Evolutionary conservation across 2,329 filamentous ascomycete genomes (phyloP), one percentile per base, ranked within the genome.

Genomic region (Sordariomycetes sp.): DNA sequence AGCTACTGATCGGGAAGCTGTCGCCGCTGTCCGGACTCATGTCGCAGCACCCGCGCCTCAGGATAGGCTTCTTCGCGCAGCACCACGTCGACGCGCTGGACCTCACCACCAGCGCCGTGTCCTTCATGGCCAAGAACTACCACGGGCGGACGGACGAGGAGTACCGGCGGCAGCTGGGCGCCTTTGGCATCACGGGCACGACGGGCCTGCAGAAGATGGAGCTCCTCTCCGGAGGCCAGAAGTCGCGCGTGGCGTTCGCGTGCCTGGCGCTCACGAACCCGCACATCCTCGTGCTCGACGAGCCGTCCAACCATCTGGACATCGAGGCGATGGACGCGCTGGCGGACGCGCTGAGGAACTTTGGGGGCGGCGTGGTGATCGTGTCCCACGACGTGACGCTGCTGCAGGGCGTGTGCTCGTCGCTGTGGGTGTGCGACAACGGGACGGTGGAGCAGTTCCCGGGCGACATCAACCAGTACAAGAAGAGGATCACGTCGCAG

Each of bases 361-460:
- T 97, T 76, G 82, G 96, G 74, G 94, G 94, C 61, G 94, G 94
- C 71, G 92, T 99, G 59, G 77, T 99, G 66, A 97, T 99, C 91
- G 94, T 99, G 59, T 96, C 89, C 68, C 94, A 99, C 87, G 94
- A 99, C 70, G 94, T 99, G 58, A 97, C 94, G 1, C 97, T 99
- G 90, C 72, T 99, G 72, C 91, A 96, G 77, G 96, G 89, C 57
- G 94, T 99, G 43, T 99, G 94, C 74, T 94, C 80, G 55, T 94
- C 87, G 69, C 75, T 99, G 68, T 99, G 94, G 94, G 93, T 99
- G 62, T 99, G 94, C 69, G 94, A 99, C 71, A 79, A 87, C 60
- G 94, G 94, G 11, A 94, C 87, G 1, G 92, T 99, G 22, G 90
- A 96, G 81, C 92, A 97, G 76, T 99, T 99, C 75, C 85, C 88